Base-by-base conservation (phyloP, 352 stramenopile species). In the Pythium brassicae region DNA sequence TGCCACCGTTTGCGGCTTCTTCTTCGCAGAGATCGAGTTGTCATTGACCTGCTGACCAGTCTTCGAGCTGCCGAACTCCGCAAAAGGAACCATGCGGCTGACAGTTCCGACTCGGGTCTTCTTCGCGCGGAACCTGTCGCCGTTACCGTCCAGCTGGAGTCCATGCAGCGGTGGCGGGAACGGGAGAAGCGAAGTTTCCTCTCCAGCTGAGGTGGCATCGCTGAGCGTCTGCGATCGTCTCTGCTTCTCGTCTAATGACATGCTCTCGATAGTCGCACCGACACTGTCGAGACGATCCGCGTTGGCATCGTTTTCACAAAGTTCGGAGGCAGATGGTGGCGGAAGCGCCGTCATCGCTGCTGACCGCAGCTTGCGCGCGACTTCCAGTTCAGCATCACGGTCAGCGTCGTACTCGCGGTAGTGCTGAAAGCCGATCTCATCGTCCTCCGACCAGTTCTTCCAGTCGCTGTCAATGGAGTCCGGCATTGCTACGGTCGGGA, bases 371-470 rank as follows among this genome's bases (percentile, higher is more conserved):
- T 44, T 52, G n/a, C 22, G 45, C 27, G 35, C 51, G 35, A 56
- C 39, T 9, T 51, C 56, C 14, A 59, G 45, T 42, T 66, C 44
- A 20, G 40, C 34, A 4, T 65, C 54, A 3, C 34, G 25, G 8
- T 60, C 58, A 4, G 25, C 54, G 15, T 64, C 59, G 19, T 23
- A 20, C 34, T 59, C 48, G 2, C 3, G 29, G 22, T 52, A 22
- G 9, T n/a, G 32, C 19, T 43, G 37, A 27, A 15, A 19, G 3
- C 15, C 53, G 15, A 12, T 43, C 23, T 63, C 65, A 17, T 56
- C 61, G 10, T 22, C 55, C 7, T 71, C 63, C 4, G 63, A 71
- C 63, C 51, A 82, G 48, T 60, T 73, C 53, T n/a, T 63, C 70
- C 61, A 69, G 53, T 56, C 67, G 43, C 59, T 59, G 42, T 51